Evolutionary conservation across 129 eudicot species (phyloP).

Genomic region (Cynara cardunculus): DNA sequence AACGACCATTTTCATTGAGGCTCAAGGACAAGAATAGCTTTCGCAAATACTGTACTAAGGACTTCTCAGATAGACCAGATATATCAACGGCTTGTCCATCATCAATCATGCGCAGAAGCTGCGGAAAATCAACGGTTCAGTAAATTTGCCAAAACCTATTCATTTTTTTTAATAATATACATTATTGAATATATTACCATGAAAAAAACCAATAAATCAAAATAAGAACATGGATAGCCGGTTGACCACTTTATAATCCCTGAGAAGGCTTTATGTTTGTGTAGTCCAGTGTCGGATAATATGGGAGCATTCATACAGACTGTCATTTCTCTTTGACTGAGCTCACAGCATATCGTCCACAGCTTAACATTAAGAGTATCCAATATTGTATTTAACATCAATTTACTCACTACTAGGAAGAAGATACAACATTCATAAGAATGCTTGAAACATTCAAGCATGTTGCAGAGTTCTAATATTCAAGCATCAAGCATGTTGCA

Average conservation of each 20-base stretch:
- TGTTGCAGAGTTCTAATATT: too few relatives aligned
- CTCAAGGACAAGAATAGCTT: constrained; percentile 74
- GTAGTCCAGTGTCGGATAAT: background rate
- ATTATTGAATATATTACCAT: background rate
- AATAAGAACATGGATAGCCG: background rate
- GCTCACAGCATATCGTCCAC: background rate
- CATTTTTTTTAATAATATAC: background rate
- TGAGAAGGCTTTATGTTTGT: background rate
- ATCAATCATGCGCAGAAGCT: constrained; percentile 93
- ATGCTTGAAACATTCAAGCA: background rate
- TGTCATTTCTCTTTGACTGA: background rate
- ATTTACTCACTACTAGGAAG: background rate
- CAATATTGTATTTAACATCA: background rate
- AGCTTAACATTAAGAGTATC: background rate
- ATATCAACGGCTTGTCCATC: constrained; percentile 99
- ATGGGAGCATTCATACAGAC: background rate
- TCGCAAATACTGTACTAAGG: constrained; percentile 62
- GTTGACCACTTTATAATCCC: background rate
- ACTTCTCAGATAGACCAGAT: constrained; percentile 79
- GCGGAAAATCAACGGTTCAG: constrained; percentile 14
- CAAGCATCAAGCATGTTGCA: background rate
- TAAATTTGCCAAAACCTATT: background rate
- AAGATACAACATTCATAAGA: too few relatives aligned
- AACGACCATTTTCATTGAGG: constrained; percentile 70
- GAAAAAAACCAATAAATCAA: background rate